phyloP scores from a whole-genome alignment of 2,329 filamentous ascomycete species.

The Madurella mycetomatis region DNA sequence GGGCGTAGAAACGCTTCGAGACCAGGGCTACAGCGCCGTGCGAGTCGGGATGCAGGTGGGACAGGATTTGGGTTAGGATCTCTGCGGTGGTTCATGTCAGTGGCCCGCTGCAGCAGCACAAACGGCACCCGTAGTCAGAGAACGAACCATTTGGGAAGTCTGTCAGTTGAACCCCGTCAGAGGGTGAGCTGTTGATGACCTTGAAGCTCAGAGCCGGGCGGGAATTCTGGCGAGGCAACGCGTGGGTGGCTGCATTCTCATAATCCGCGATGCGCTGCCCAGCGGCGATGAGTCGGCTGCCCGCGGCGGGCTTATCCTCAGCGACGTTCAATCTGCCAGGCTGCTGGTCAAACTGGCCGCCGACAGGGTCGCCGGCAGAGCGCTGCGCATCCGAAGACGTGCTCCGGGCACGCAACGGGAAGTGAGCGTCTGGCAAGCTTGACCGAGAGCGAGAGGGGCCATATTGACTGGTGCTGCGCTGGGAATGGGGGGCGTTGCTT shows the following conservation, averaged over 20 bases:
- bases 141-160: slow-evolving; percentile 77
- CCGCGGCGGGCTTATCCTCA: slow-evolving; percentile 28
- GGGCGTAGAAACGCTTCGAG: slow-evolving; percentile 77
- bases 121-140: slow-evolving; percentile 1
- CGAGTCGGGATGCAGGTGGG: slow-evolving; percentile 81
- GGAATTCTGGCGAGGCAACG: slow-evolving; percentile 42
- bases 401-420: slow-evolving; percentile 33
- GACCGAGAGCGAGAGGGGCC: slow-evolving; percentile 47
- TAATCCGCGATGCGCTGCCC: slow-evolving; percentile 57
- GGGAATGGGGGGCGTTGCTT: slow-evolving; percentile 31
- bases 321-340: slow-evolving; percentile 49
- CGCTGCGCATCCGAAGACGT: slow-evolving; percentile 35
- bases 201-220: slow-evolving; percentile 52
- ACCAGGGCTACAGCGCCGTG: slow-evolving; percentile 79
- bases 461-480: slow-evolving; percentile 48
- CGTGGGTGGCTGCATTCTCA: slow-evolving; percentile 53
- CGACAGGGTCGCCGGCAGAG: slow-evolving; percentile 35
- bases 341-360: slow-evolving; percentile 44
- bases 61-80: slow-evolving; percentile 85
- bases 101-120: neutral
- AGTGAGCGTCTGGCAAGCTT: slow-evolving; percentile 34
- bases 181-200: slow-evolving; percentile 43
- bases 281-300: slow-evolving; percentile 31
- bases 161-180: slow-evolving; percentile 41
- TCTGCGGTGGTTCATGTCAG: slow-evolving; percentile 50